Evolutionary conservation across 2,329 filamentous ascomycete genomes (phyloP).

Genomic region (Rhynchosporium graminicola): DNA sequence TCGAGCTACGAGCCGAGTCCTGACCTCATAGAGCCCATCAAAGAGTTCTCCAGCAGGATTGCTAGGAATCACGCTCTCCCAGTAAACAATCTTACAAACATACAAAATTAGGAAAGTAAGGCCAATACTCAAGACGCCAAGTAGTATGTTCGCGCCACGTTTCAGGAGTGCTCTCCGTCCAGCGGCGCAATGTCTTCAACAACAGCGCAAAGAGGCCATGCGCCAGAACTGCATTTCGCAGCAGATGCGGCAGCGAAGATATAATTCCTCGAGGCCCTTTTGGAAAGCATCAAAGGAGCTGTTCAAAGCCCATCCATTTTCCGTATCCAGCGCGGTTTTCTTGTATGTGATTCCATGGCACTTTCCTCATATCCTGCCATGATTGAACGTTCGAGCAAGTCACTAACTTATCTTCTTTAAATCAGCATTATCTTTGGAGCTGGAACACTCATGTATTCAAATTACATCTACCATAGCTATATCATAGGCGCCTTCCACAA

Average conservation of each 20-base stretch:
- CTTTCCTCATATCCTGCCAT: neutral
- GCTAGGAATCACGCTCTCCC: neutral
- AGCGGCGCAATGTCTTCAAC: slow-evolving; percentile 36
- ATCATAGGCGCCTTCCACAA: slow-evolving; percentile 50
- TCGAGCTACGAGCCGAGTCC: neutral
- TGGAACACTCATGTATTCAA: slow-evolving; percentile 34
- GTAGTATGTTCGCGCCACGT: slow-evolving; percentile 36
- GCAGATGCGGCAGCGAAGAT: slow-evolving; percentile 35
- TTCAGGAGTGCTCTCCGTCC: slow-evolving; percentile 29
- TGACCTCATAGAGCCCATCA: slow-evolving; percentile 7
- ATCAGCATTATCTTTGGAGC: slow-evolving; percentile 35
- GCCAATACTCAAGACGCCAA: neutral
- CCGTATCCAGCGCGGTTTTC: slow-evolving; percentile 34
- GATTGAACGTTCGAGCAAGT: neutral
- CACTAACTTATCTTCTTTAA: neutral
- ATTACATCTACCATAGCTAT: slow-evolving; percentile 40
- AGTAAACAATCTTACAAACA: neutral
- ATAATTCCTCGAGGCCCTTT: slow-evolving; percentile 29
- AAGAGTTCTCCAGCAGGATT: neutral
- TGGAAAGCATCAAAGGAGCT: slow-evolving; percentile 29
- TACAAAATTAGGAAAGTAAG: too few species aligned
- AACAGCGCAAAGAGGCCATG: slow-evolving; percentile 29
- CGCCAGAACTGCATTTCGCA: slow-evolving; percentile 28
- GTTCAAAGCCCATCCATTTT: slow-evolving; percentile 37
- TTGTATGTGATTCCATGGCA: slow-evolving; percentile 27